Evolutionary conservation across 208 protist species (phyloP).

Genomic region (Trypanosoma grayi): DNA sequence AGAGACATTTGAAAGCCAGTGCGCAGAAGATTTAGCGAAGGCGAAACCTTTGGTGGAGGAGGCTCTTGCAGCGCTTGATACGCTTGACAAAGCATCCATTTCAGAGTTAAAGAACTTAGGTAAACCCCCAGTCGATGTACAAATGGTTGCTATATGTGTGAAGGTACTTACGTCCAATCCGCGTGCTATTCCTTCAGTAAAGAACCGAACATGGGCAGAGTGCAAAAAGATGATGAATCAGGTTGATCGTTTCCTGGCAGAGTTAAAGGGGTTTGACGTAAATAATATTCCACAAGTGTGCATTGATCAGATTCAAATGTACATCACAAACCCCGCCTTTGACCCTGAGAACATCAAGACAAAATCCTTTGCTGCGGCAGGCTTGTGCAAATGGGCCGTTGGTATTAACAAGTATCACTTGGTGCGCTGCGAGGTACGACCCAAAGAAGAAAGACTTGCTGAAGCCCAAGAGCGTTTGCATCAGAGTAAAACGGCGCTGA

Average conservation of each 20-base stretch:
- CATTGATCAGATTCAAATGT: constrained; percentile 93
- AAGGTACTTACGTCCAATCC: constrained; percentile 94
- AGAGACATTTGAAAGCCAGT: constrained; percentile 81
- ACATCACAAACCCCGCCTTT: constrained; percentile 93
- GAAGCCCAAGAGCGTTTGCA: constrained; percentile 91
- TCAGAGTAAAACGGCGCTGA: constrained; percentile 83
- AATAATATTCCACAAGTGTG: constrained; percentile 95
- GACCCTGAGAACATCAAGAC: constrained; percentile 87
- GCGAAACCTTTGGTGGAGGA: constrained; percentile 94
- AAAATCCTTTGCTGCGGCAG: constrained; percentile 96
- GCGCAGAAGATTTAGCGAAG: constrained; percentile 86
- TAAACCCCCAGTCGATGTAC: constrained; percentile 94
- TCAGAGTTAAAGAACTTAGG: constrained; percentile 97
- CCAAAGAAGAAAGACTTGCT: constrained; percentile 94
- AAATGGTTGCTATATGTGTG: constrained; percentile 96
- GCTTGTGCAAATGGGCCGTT: constrained; percentile 96
- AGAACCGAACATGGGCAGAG: constrained; percentile 94
- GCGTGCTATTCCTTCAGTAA: constrained; percentile 82
- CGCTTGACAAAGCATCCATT: constrained; percentile 97
- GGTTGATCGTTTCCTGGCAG: constrained; percentile 93
- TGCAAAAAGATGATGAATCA: constrained; percentile 98
- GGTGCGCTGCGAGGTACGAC: constrained; percentile 96
- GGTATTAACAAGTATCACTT: constrained; percentile 96
- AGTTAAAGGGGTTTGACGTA: constrained; percentile 93
- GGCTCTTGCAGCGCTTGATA: constrained; percentile 95